Percentiles rank a stretch among this genome's conserved stretches.
These are phyloP conservation scores for Anisodus acutangulus DNA, from an alignment of 257 asterid genomes.

Conservation along the genomic window DNA sequence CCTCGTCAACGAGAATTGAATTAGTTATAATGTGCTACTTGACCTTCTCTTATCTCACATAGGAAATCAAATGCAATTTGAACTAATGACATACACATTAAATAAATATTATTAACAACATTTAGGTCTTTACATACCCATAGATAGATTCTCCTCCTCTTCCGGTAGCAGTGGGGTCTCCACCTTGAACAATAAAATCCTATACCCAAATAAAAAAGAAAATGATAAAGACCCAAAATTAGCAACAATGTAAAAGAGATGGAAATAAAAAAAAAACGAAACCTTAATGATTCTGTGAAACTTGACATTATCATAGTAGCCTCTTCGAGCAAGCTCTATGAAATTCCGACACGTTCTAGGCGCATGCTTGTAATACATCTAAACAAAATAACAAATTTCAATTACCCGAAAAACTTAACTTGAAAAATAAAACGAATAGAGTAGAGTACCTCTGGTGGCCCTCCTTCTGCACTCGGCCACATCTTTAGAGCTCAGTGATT, in stretches of 20 bases:
- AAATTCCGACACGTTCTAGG: slow-evolving; percentile 94
- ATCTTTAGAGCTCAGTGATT: not conserved
- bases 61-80: not conserved
- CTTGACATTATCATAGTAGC: slow-evolving; percentile 83
- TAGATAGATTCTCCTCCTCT: slow-evolving; percentile 96
- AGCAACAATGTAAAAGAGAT: slow-evolving; percentile 7
- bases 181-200: slow-evolving; percentile 97
- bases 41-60: not conserved
- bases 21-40: not conserved
- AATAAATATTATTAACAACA: not conserved
- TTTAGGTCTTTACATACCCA: slow-evolving; percentile 51
- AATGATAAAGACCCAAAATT: not conserved
- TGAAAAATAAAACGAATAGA: slow-evolving; percentile 29
- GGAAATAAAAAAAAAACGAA: slow-evolving; percentile 15
- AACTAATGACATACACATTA: not conserved
- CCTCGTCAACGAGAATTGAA: not conserved
- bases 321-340: slow-evolving; percentile 88
- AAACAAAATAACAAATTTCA: slow-evolving; percentile 37
- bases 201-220: slow-evolving; percentile 30
- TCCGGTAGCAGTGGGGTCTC: slow-evolving; percentile 99
- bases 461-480: slow-evolving; percentile 71
- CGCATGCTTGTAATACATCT: slow-evolving; percentile 94
- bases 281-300: slow-evolving; percentile 96
- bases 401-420: slow-evolving; percentile 55
- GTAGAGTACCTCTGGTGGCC: slow-evolving; percentile 71